These are phyloP conservation scores for Solanum aculeatissimum DNA, from an alignment of 305 asterid species.

Conservation along the genomic window DNA sequence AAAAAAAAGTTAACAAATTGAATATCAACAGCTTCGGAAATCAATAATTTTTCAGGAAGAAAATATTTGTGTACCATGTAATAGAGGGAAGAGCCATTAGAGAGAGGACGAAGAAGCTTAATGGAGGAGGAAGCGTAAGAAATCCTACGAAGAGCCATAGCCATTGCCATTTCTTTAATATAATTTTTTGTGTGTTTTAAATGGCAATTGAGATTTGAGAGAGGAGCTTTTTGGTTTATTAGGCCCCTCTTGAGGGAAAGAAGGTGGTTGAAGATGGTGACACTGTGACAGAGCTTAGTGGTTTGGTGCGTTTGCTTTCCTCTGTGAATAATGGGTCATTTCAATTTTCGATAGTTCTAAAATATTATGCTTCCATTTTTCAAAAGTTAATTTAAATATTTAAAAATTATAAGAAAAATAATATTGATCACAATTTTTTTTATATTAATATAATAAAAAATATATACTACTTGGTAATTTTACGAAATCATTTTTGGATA, in stretches of 20 bases:
- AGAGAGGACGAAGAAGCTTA: constrained; percentile 14
- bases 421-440: too few species aligned
- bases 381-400: too few species aligned
- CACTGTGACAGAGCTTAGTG: not conserved
- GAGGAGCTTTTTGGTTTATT: not conserved
- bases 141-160: constrained; percentile 52
- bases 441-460: too few species aligned
- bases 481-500: too few species aligned
- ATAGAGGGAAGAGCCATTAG: constrained; percentile 14
- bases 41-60: not conserved
- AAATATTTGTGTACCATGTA: constrained; percentile 22
- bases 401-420: too few species aligned
- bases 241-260: not conserved
- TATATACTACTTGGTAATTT: too few species aligned
- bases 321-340: not conserved
- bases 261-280: not conserved
- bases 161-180: constrained; percentile 24
- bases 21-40: not conserved
- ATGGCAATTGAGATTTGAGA: not conserved
- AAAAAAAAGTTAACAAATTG: not conserved
- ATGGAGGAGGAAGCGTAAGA: constrained; percentile 12
- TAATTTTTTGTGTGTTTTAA: not conserved
- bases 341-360: not conserved
- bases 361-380: too few species aligned
- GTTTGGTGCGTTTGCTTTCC: not conserved